Evolutionary conservation across 306 rosid genomes (phyloP).

Genomic region (Spatholobus suberectus): DNA sequence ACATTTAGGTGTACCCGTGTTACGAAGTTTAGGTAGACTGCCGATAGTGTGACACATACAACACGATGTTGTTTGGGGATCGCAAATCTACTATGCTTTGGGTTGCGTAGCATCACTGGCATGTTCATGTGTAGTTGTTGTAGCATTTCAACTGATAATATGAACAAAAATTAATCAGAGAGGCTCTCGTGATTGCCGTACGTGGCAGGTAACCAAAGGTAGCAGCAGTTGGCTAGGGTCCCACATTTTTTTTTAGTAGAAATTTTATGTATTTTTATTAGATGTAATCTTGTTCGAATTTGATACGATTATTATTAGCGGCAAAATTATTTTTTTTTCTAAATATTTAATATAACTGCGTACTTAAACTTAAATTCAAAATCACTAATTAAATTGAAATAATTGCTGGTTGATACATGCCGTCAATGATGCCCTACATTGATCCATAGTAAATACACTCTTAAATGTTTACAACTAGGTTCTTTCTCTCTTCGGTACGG

Average conservation of each 20-base stretch:
- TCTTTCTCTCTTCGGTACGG: no score
- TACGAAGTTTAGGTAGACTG: background rate
- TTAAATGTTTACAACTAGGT: no score
- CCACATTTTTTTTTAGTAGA: no score
- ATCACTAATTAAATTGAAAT: no score
- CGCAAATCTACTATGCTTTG: background rate
- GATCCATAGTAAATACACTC: background rate
- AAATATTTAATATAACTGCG: no score
- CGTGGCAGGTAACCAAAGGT: background rate
- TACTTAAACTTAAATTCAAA: no score
- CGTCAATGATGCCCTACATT: constrained; percentile 3
- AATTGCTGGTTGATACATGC: no score
- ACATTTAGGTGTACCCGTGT: constrained; percentile 8
- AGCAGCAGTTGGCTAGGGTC: background rate
- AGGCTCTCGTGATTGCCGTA: background rate
- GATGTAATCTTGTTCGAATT: no score
- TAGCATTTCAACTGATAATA: no score
- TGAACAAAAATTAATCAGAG: background rate
- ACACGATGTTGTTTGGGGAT: constrained; percentile 20
- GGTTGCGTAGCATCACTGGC: background rate
- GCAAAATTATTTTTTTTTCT: no score
- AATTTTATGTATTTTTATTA: no score
- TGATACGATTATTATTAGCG: no score
- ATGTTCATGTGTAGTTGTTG: background rate
- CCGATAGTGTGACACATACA: background rate